Percentiles rank a stretch among this genome's conserved stretches.
Evolutionary conservation across 2,329 filamentous ascomycete genomes (phyloP).

Genomic region (Colletotrichum theobromicola): DNA sequence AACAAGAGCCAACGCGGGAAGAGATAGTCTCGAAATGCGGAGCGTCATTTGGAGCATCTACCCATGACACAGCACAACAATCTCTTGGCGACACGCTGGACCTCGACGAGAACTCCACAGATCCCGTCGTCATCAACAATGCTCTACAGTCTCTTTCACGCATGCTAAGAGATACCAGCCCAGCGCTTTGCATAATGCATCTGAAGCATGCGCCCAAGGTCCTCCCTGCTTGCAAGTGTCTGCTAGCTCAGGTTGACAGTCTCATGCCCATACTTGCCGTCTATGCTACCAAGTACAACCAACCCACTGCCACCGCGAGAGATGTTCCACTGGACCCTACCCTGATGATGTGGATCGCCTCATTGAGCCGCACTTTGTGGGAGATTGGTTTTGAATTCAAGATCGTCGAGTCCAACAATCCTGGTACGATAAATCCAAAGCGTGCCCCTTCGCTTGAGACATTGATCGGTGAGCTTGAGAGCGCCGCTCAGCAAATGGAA

Average conservation of each 20-base stretch:
- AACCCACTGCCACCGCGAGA: neutral
- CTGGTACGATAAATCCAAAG: neutral
- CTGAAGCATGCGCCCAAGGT: neutral
- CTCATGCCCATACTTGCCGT: conserved; percentile 24
- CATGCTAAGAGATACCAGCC: neutral
- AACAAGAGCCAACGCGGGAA: neutral
- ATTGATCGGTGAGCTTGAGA: conserved; percentile 1
- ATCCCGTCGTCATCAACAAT: neutral
- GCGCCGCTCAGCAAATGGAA: conserved; percentile 22
- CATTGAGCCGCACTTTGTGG: conserved; percentile 22
- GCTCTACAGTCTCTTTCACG: neutral
- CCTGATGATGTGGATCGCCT: conserved; percentile 25
- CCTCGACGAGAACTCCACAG: neutral
- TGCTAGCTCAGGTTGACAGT: conserved; percentile 18
- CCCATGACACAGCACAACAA: neutral
- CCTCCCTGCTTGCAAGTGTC: neutral
- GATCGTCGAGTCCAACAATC: neutral
- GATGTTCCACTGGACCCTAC: conserved; percentile 26
- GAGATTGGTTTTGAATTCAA: neutral
- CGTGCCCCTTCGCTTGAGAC: neutral
- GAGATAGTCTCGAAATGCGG: neutral
- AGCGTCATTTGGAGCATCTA: neutral
- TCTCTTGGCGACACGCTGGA: neutral
- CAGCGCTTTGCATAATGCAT: neutral
- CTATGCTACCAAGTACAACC: conserved; percentile 24